Percentiles rank a stretch among this genome's conserved stretches.
Evolutionary conservation across 2,329 filamentous ascomycete species (phyloP).

Genomic region (Fusarium sp.): DNA sequence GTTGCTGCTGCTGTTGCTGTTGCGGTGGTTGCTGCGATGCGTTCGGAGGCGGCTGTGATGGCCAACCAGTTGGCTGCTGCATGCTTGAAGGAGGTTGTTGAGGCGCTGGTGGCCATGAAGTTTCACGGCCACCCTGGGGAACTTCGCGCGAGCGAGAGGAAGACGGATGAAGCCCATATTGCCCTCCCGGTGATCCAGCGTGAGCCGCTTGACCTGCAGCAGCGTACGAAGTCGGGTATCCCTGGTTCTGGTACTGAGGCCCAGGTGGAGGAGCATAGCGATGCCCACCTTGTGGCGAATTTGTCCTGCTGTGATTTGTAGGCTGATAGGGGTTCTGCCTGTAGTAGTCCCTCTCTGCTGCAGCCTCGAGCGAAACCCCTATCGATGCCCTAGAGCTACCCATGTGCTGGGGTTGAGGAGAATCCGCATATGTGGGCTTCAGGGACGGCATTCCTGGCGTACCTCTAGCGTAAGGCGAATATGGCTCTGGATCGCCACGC

Average conservation of each 20-base stretch:
- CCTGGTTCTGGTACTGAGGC: slow-evolving; percentile 60
- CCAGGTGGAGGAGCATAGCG: slow-evolving; percentile 60
- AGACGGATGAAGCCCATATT: slow-evolving; percentile 65
- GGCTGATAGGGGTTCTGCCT: slow-evolving; percentile 54
- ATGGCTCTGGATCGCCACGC: slow-evolving; percentile 63
- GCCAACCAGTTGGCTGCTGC: slow-evolving; percentile 50
- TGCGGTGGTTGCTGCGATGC: slow-evolving; percentile 51
- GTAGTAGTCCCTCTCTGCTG: slow-evolving; percentile 64
- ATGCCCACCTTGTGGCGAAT: slow-evolving; percentile 62
- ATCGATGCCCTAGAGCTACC: slow-evolving; percentile 60
- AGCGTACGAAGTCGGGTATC: slow-evolving; percentile 60
- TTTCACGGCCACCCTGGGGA: slow-evolving; percentile 54
- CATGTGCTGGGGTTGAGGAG: slow-evolving; percentile 64
- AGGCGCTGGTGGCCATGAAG: slow-evolving; percentile 52
- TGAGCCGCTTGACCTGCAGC: slow-evolving; percentile 54
- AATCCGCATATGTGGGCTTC: slow-evolving; percentile 65
- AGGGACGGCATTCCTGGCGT: slow-evolving; percentile 66
- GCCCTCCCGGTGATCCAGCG: slow-evolving; percentile 66
- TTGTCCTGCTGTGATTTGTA: slow-evolving; percentile 54
- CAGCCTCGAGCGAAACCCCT: slow-evolving; percentile 53
- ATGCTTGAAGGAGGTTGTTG: slow-evolving; percentile 41
- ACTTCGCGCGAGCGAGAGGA: slow-evolving; percentile 59
- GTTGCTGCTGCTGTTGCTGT: slow-evolving; percentile 52
- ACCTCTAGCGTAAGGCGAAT: slow-evolving; percentile 59
- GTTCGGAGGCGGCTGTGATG: slow-evolving; percentile 50